A percentile compares a stretch with the other conserved stretches of the same genome.
These are phyloP conservation scores for Dactylella cylindrospora DNA, from an alignment of 2,329 filamentous ascomycete genomes.

Conservation along the genomic window DNA sequence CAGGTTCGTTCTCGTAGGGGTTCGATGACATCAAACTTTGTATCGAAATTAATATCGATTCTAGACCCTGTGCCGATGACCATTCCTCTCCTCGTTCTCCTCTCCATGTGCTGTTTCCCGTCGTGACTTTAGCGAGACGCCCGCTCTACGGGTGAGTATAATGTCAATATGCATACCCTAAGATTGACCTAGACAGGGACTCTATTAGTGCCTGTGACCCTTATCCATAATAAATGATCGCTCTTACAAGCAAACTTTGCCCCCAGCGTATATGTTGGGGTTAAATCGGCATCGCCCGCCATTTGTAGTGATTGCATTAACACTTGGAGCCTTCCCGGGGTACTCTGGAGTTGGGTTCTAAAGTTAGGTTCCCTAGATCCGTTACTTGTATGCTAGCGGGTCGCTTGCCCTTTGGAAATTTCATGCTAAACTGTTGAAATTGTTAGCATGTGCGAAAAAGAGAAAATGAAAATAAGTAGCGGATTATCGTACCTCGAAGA, in stretches of 20 bases:
- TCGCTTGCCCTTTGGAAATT: conserved; percentile 69
- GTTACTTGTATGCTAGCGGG: background rate
- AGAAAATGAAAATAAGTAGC: background rate
- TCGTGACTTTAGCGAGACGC: background rate
- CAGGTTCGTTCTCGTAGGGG: conserved; percentile 94
- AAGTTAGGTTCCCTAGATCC: conserved; percentile 11
- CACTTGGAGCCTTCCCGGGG: conserved; percentile 65
- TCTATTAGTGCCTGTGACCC: conserved; percentile 21
- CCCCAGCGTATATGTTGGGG: conserved; percentile 89
- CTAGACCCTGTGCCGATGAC: conserved; percentile 92
- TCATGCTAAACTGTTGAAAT: conserved; percentile 66
- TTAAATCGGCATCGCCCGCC: conserved; percentile 87
- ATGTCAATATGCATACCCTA: conserved; percentile 63
- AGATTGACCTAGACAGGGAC: conserved; percentile 66
- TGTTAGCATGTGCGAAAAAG: conserved; percentile 12
- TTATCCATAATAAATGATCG: background rate
- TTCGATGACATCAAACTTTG: conserved; percentile 94
- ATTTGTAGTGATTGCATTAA: conserved; percentile 79
- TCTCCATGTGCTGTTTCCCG: conserved; percentile 74
- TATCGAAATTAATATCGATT: conserved; percentile 91
- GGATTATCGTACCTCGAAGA: conserved; percentile 73
- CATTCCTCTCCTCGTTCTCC: conserved; percentile 89
- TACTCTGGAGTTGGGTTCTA: conserved; percentile 64
- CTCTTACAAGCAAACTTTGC: conserved; percentile 86
- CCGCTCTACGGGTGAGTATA: background rate